phyloP scores from a whole-genome alignment of 139 green algal genomes.

The Tetraselmis striata region DNA sequence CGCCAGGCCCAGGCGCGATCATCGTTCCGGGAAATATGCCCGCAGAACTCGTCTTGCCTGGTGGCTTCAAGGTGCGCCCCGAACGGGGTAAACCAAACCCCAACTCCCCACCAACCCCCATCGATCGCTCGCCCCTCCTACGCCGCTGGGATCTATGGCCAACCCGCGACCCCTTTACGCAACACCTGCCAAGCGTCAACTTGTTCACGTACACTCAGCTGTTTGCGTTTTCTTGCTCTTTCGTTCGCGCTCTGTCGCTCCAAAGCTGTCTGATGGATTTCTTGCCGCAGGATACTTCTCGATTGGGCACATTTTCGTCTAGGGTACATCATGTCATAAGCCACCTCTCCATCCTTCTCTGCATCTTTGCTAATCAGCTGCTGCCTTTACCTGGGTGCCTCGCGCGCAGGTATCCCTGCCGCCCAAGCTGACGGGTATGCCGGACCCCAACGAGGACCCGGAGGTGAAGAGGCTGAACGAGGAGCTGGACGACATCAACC shows the following conservation, averaged over 20 bases:
- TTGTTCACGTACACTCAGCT: background rate
- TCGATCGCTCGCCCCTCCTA: too few relatives aligned
- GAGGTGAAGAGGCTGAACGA: constrained; percentile 32
- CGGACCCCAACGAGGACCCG: constrained; percentile 30
- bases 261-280: too few relatives aligned
- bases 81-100: background rate
- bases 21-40: constrained; percentile 9
- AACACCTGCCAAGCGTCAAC: background rate
- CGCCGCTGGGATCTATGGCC: background rate
- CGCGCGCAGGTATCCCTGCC: constrained; percentile 39
- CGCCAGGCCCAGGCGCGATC: background rate
- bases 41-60: constrained; percentile 22
- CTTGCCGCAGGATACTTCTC: too few relatives aligned
- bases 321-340: too few relatives aligned
- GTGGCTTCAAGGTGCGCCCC: constrained; percentile 24
- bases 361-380: too few relatives aligned
- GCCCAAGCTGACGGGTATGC: constrained; percentile 24
- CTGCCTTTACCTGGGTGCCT: too few relatives aligned
- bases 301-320: too few relatives aligned
- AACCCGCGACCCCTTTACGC: background rate
- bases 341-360: too few relatives aligned
- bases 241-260: too few relatives aligned
- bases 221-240: too few relatives aligned
- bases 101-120: too few relatives aligned
- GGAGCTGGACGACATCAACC: constrained; percentile 39